Conservation (phyloP, 805 yeast genomes). For the Metschnikowia baotianmanensis region DNA sequence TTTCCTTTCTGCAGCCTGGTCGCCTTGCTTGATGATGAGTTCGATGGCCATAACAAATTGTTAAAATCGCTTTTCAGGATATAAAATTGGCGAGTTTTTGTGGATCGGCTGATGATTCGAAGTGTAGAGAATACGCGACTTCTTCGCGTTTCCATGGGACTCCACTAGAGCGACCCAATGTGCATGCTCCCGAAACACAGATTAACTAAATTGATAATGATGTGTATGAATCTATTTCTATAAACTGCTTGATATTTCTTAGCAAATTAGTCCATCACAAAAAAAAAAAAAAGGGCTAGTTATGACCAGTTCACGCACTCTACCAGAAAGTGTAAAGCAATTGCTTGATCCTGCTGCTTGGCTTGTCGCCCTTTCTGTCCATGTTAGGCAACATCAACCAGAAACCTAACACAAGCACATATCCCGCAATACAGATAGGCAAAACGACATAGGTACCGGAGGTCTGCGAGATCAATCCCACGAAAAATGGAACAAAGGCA, state of each 20-base stretch:
- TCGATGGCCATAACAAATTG: slow-evolving; percentile 36
- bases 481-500: slow-evolving; percentile 24
- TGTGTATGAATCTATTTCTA: too few relatives aligned
- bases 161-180: too few relatives aligned
- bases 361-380: slow-evolving; percentile 8
- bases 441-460: slow-evolving; percentile 25
- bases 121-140: slow-evolving; percentile 2
- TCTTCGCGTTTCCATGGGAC: slow-evolving; percentile 1
- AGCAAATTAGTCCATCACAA: too few relatives aligned
- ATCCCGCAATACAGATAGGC: slow-evolving; percentile 22
- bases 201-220: too few relatives aligned
- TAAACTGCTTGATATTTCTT: too few relatives aligned
- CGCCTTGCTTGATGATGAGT: slow-evolving; percentile 34
- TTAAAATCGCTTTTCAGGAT: too few relatives aligned
- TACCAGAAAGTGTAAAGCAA: slow-evolving; percentile 7
- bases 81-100: too few relatives aligned
- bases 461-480: slow-evolving; percentile 23
- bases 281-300: not conserved
- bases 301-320: not conserved
- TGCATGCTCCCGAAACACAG: too few relatives aligned
- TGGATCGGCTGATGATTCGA: not conserved
- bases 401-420: slow-evolving; percentile 16
- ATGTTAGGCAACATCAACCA: slow-evolving; percentile 22
- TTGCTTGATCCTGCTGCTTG: slow-evolving; percentile 1
- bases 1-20: slow-evolving; percentile 25